Percentiles rank a stretch among this genome's conserved stretches.
Conservation (phyloP, 78 protist species). For the Polysphondylium violaceum region DNA sequence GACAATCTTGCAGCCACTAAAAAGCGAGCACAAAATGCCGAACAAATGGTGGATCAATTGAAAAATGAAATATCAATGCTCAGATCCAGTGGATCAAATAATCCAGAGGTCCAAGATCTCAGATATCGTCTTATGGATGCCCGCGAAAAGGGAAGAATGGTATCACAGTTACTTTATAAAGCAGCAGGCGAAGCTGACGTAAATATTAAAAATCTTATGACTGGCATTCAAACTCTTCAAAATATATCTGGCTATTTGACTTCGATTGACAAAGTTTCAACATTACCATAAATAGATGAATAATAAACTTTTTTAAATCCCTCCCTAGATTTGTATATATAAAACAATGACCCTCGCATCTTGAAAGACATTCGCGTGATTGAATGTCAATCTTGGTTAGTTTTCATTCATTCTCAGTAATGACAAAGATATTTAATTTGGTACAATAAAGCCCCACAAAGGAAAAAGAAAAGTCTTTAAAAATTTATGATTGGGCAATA, state of each 20-base stretch:
- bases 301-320: no score
- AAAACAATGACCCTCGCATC: no score
- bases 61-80: slow-evolving; percentile 9
- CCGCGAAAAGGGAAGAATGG: slow-evolving; percentile 61
- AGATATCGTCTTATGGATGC: slow-evolving; percentile 50
- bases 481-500: no score
- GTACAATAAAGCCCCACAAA: no score
- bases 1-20: slow-evolving; percentile 36
- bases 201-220: slow-evolving; percentile 42
- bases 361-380: no score
- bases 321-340: no score
- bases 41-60: slow-evolving; percentile 56
- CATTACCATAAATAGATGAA: neutral
- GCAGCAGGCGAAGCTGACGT: slow-evolving; percentile 61
- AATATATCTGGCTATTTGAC: slow-evolving; percentile 25
- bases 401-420: no score
- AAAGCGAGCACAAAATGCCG: slow-evolving; percentile 63
- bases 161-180: slow-evolving; percentile 19
- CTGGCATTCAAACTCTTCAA: slow-evolving; percentile 68
- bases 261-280: slow-evolving; percentile 52
- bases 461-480: no score
- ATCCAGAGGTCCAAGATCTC: slow-evolving; percentile 47
- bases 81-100: neutral
- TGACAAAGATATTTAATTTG: no score
- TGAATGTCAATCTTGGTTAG: no score